Percentiles rank a stretch among this genome's conserved stretches.
Evolutionary conservation across 2,329 filamentous ascomycete species (phyloP).

Genomic region (Diaporthe citri): DNA sequence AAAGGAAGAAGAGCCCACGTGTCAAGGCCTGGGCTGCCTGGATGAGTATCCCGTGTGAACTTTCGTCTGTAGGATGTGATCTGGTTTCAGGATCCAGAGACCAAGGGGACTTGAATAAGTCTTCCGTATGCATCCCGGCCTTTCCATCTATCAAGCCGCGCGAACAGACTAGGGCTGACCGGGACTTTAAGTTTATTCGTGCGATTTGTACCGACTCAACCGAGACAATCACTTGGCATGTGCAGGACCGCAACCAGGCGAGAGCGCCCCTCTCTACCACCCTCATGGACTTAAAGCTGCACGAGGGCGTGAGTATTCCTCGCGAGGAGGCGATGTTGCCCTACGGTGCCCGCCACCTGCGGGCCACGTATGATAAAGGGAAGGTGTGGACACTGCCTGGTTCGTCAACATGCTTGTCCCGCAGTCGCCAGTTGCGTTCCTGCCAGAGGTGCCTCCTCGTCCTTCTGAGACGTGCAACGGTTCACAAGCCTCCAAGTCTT

Average conservation of each 20-base stretch:
- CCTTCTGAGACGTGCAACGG: constrained; percentile 12
- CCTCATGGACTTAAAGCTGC: neutral
- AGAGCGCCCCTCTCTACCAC: neutral
- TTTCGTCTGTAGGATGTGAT: neutral
- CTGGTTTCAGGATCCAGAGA: constrained; percentile 1
- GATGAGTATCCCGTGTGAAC: neutral
- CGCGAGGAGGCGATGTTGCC: neutral
- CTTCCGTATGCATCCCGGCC: neutral
- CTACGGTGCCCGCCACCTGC: neutral
- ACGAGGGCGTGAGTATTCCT: neutral
- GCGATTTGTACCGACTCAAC: neutral
- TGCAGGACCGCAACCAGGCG: neutral
- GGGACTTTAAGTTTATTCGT: neutral
- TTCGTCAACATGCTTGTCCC: too few relatives aligned
- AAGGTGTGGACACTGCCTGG: neutral
- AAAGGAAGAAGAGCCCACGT: neutral
- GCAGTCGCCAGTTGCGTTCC: neutral
- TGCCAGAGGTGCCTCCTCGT: neutral
- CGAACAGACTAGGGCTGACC: constrained; percentile 21
- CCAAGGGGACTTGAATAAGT: neutral
- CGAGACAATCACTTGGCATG: constrained; percentile 7
- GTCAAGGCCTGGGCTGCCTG: neutral
- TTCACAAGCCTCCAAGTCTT: neutral
- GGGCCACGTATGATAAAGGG: neutral
- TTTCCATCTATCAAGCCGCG: constrained; percentile 1